Percentiles rank a stretch among this genome's conserved stretches.
These are phyloP conservation scores for Leucocoprinus leucothites DNA, from an alignment of 768 basidiomycete genomes.

Conservation along the genomic window DNA sequence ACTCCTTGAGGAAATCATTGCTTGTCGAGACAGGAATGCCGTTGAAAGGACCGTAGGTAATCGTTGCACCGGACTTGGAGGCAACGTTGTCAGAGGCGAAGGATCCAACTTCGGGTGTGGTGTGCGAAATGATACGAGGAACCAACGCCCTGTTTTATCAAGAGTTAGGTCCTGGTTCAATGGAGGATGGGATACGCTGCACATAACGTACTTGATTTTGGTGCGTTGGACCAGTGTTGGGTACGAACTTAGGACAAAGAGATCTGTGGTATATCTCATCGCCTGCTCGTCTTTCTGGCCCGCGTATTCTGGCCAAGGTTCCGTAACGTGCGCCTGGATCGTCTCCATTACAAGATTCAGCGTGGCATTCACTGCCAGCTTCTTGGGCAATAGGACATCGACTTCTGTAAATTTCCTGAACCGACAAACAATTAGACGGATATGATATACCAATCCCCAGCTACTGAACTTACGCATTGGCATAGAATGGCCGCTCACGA, in stretches of 20 bases:
- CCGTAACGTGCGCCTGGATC: slow-evolving; percentile 73
- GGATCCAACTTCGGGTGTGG: slow-evolving; percentile 56
- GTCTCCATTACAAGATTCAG: slow-evolving; percentile 78
- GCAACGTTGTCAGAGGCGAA: slow-evolving; percentile 61
- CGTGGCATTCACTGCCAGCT: slow-evolving; percentile 56
- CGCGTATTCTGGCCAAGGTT: slow-evolving; percentile 72
- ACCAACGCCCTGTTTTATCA: slow-evolving; percentile 45
- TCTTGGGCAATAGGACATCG: slow-evolving; percentile 60
- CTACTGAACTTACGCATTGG: slow-evolving; percentile 45
- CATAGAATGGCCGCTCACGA: slow-evolving; percentile 44
- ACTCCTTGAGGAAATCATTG: slow-evolving; percentile 48
- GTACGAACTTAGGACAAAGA: slow-evolving; percentile 87
- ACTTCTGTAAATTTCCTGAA: slow-evolving; percentile 48
- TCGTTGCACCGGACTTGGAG: slow-evolving; percentile 72
- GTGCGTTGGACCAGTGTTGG: slow-evolving; percentile 77
- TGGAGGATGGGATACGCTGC: neutral
- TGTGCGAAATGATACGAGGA: slow-evolving; percentile 70
- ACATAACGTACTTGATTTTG: slow-evolving; percentile 70
- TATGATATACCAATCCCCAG: slow-evolving; percentile 1
- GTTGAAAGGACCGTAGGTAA: slow-evolving; percentile 89
- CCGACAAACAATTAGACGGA: slow-evolving; percentile 11
- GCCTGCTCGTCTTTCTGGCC: slow-evolving; percentile 76
- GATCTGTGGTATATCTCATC: slow-evolving; percentile 70
- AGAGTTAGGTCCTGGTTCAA: neutral
- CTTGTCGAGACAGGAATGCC: slow-evolving; percentile 65